A percentile compares a stretch with the other conserved stretches of the same genome.
These are phyloP conservation scores for Metschnikowia lunata DNA, from an alignment of 805 yeast species.

Conservation along the genomic window DNA sequence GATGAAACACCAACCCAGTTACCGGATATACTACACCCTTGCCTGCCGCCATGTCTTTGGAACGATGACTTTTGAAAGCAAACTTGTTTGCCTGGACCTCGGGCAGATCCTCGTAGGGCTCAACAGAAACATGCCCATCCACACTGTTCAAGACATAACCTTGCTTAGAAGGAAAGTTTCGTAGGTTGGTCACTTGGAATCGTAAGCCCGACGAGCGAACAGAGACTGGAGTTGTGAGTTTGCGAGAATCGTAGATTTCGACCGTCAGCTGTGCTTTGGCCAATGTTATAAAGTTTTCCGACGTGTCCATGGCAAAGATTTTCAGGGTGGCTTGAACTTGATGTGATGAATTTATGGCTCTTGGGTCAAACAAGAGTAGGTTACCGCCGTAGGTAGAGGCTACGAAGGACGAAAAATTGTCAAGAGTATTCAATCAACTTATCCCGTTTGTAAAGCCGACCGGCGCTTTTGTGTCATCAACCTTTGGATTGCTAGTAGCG, in stretches of 20 bases:
- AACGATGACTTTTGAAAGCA: slow-evolving; percentile 80
- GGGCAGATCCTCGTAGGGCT: slow-evolving; percentile 52
- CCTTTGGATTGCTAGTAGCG: not conserved
- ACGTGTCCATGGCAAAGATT: slow-evolving; percentile 59
- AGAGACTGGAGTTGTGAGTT: slow-evolving; percentile 41
- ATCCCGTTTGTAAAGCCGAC: slow-evolving; percentile 13
- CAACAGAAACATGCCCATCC: slow-evolving; percentile 81
- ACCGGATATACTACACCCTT: slow-evolving; percentile 52
- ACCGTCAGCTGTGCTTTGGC: slow-evolving; percentile 52
- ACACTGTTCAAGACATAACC: slow-evolving; percentile 69
- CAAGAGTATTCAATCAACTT: slow-evolving; percentile 13
- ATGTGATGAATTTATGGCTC: slow-evolving; percentile 8
- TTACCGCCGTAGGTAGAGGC: slow-evolving; percentile 15
- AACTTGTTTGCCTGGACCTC: slow-evolving; percentile 42
- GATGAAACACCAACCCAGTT: slow-evolving; percentile 44
- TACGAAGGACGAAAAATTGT: slow-evolving; percentile 12
- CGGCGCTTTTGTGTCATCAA: not conserved
- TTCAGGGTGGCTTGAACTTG: slow-evolving; percentile 38
- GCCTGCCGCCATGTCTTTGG: slow-evolving; percentile 31
- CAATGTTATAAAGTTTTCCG: slow-evolving; percentile 42
- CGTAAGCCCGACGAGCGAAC: slow-evolving; percentile 61
- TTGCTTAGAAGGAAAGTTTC: slow-evolving; percentile 46
- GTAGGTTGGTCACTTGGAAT: slow-evolving; percentile 57
- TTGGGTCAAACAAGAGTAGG: slow-evolving; percentile 11
- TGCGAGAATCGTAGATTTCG: slow-evolving; percentile 54